Conservation (phyloP, 306 rosid genomes). For the Ceratonia siliqua region DNA sequence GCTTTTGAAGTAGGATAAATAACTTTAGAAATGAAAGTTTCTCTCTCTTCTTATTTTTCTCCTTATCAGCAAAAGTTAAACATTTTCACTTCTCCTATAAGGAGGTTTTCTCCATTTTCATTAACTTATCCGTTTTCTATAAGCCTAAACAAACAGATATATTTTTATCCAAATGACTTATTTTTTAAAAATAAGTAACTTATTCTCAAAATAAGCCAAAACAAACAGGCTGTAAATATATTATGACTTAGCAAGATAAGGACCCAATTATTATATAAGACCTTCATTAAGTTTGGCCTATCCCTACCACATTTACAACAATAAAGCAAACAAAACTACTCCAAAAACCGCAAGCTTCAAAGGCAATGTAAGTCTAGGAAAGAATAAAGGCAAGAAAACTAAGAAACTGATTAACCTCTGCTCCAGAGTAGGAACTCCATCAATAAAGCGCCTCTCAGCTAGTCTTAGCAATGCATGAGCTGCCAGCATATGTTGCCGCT, state of each 20-base stretch:
- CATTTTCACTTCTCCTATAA: too few species aligned
- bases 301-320: slow-evolving; percentile 31
- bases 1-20: too few species aligned
- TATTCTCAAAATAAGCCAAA: too few species aligned
- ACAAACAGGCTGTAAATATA: too few species aligned
- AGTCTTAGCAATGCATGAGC: slow-evolving; percentile 83
- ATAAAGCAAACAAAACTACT: slow-evolving; percentile 15
- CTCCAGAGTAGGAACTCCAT: slow-evolving; percentile 71
- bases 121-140: too few species aligned
- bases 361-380: slow-evolving; percentile 18
- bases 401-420: slow-evolving; percentile 57
- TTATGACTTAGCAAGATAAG: slow-evolving; percentile 23
- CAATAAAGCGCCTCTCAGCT: slow-evolving; percentile 80
- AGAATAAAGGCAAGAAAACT: slow-evolving; percentile 15
- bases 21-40: too few species aligned
- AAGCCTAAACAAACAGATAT: too few species aligned
- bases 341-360: slow-evolving; percentile 16
- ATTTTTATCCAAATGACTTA: too few species aligned
- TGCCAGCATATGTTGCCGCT: slow-evolving; percentile 93
- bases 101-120: too few species aligned
- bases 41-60: too few species aligned
- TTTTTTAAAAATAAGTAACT: too few species aligned
- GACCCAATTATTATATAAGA: slow-evolving; percentile 1
- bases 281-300: slow-evolving; percentile 6
- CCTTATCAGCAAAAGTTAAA: too few species aligned